Evolutionary conservation across 495 filamentous ascomycete genomes (phyloP), one percentile per base, ranked within the genome.

Genomic region (Podospora australis): DNA sequence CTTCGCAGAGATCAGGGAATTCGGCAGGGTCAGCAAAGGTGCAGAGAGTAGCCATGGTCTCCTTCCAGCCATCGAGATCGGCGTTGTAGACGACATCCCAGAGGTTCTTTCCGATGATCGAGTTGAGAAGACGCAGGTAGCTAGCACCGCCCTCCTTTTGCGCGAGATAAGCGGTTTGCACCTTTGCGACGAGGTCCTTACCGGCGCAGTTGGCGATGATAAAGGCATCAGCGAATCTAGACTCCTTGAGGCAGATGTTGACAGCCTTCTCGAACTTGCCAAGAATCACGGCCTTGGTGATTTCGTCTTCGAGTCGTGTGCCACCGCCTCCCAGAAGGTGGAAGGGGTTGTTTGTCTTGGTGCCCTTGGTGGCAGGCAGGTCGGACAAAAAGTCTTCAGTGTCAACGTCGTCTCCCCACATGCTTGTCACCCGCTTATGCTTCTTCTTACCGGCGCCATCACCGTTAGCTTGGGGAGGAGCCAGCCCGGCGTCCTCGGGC

Each of bases 41-140:
- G 77, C 92, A 97, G 23, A 99, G 75, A 2, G 88, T 85, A 22
- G 86, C 90, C 87, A 97, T 90, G 9, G 92, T 81, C 65, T 97
- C 92, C 69, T 91, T 97, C 92, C 92, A 99, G 67, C 91, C 86
- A 32, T 76, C 73, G 36, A 97, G 66, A 58, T 95, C 87, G 1
- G 92, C 94, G 58, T 99, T 97, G 67, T 97, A 84, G 7, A 96
- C 92, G 38, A 97, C 78, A 71, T 99, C 92, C 92, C 94, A 97
- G 6, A 99, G 73, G 62, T 99, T 96, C 72, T 96, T 96, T 41
- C 87, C 87, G 44, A 92, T 88, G 35, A 97, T 84, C 21, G 91
- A 96, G 47, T 87, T 87, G 43, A 99, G 73, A 29, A 99, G 73
- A 29, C 92, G 82, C 38, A 97, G 70, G 63, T 99, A 99, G 65